Evolutionary conservation across 768 basidiomycete species (phyloP), one percentile per base, ranked within the genome.

Genomic region (Lentinus brumalis): DNA sequence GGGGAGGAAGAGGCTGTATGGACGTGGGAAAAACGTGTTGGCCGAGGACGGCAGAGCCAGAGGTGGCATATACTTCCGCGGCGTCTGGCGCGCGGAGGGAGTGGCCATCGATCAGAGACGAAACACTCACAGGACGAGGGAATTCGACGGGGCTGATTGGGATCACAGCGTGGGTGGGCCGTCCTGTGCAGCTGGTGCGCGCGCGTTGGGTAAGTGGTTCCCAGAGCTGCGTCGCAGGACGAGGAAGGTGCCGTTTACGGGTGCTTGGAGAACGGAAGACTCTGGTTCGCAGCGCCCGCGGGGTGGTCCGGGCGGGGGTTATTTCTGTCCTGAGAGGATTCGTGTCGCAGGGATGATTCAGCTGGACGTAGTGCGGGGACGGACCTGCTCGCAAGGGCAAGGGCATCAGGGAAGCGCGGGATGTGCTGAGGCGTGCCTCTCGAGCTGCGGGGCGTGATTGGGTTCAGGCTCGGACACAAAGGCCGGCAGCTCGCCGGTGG

Each of bases 381-480:
- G 16, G 5, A 45, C 39, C 40, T 55, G 49, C 60, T 35, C 35
- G 35, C 49, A 41, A 42, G 41, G 40, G 49, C 50, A 49, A 40
- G 39, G 21, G 32, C 42, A 52, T 51, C 60, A 61, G 18, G n/a
- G 26, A 39, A 38, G 30, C 29, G 47, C 12, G 50, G 50, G 49
- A 61, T 61, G 55, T 31, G 42, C 49, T 53, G 18, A 56, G 55
- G 39, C 31, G 55, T n/a, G 55, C 18, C 45, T 15, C 45, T 35
- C 6, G 51, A 18, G 54, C 54, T 61, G 60, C 60, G 60, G 54
- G 21, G 30, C 50, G 40, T 61, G 60, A 56, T 56, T 56, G 53
- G 30, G 60, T 61, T 56, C 54, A 30, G 53, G 41, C 41, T 56
- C 42, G 42, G 60, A 57, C 44, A 50, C 46, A 21, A 39, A 15